phyloP scores from a whole-genome alignment of 1,284 basidiomycete species.

The Trichosporon sp. region DNA sequence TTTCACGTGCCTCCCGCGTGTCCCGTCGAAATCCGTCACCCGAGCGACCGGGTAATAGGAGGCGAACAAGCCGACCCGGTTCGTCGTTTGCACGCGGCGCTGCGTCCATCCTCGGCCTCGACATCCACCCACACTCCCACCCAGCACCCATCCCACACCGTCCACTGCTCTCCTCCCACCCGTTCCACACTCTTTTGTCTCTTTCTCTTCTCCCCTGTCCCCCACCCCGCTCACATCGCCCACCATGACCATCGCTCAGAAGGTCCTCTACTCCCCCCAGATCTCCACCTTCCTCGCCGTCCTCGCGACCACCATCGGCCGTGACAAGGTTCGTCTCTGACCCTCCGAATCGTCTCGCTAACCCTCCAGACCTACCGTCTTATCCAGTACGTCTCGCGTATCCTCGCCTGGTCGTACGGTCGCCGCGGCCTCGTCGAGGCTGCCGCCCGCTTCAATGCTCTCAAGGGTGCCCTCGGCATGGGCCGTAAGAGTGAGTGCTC shows the following conservation, averaged over 20 bases:
- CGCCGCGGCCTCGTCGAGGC: slow-evolving; percentile 61
- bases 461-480: slow-evolving; percentile 72
- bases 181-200: neutral
- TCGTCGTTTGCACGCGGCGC: neutral
- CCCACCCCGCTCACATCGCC: neutral
- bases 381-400: slow-evolving; percentile 85
- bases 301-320: slow-evolving; percentile 71
- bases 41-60: slow-evolving; percentile 6
- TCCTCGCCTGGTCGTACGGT: slow-evolving; percentile 78
- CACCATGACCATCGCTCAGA: slow-evolving; percentile 56
- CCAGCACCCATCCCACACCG: neutral
- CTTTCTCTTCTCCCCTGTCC: neutral
- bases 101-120: neutral
- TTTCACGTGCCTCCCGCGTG: neutral
- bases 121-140: slow-evolving; percentile 1
- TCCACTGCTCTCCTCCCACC: neutral
- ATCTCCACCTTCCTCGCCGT: slow-evolving; percentile 72
- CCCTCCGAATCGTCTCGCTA: neutral
- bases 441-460: slow-evolving; percentile 67
- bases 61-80: neutral
- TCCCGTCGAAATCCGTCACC: neutral
- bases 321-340: slow-evolving; percentile 68
- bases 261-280: slow-evolving; percentile 76
- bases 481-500: slow-evolving; percentile 67
- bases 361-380: slow-evolving; percentile 71